Base-by-base conservation (phyloP, 202 grass and related monocot genomes). In the Hordeum pubiflorum region DNA sequence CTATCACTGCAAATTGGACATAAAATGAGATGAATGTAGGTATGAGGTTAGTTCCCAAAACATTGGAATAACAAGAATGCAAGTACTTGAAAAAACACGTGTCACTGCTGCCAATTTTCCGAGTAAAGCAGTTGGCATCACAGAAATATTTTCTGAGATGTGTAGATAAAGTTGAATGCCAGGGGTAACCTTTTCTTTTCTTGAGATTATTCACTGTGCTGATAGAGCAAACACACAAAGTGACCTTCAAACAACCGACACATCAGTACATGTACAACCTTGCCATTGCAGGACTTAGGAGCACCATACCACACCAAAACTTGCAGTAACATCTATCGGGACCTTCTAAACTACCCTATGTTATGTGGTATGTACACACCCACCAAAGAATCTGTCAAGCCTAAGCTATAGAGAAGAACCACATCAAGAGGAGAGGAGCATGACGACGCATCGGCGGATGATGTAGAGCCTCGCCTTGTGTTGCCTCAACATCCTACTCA, bases 381-480 rank as follows among this genome's bases (percentile, higher is more conserved):
- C 37, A 89, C 5, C 29, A 68, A 85, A 82, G 66, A 73, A 82
- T 89, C 0, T 26, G 78, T 85, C 24, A 84, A 82, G 9, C 15
- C 65, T 69, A 69, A 69, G 37, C 37, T 64, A 73, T 9, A 89
- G 73, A 57, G 32, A 54, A 22, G 39, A 41, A 64, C 9, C 13
- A n/a, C 3, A 81, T 39, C 56, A 72, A 23, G 36, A 69, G 85
- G 77, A 91, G 20, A 91, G 69, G 46, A 87, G 73, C 85, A 91
- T 88, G 58, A 59, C 57, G 24, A 91, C 36, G 27, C 89, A 91
- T 70, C 84, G 81, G 9, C 76, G 54, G 36, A 91, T 91, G 79
- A 91, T 88, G 67, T 91, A 85, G 4, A 88, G 37, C 79, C 67
- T 91, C 10, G 81, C 84, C 77, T 87, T 84, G 56, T 91, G 77